Base-by-base conservation (phyloP, 345 rosid genomes). In the Adansonia digitata region DNA sequence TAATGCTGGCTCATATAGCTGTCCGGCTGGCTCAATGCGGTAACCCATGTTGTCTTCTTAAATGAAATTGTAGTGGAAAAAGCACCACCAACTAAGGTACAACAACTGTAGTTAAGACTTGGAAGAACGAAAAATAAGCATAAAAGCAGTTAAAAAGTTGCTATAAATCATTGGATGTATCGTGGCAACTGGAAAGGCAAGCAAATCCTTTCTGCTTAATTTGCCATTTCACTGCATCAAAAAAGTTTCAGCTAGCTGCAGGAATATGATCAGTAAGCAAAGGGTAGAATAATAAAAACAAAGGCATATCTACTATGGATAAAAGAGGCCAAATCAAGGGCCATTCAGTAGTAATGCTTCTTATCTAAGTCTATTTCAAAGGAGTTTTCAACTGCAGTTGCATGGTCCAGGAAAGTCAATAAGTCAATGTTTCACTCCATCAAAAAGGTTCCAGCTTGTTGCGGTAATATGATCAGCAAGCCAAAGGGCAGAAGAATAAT, bases 381-480 rank as follows among this genome's bases (percentile, higher is more conserved):
- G 57, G 52, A 61, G 66, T 78, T 75, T 52, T 77, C 68, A 74
- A 78, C 52, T 24, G 76, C 79, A 74, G 74, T 79, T 31, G 53
- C 80, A 69, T 52, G 77, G 85, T 81, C 71, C 67, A 29, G 51
- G 69, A 77, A 67, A 65, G 74, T 45, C 75, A 80, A 80, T 63
- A 75, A 79, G 83, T 68, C 65, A 63, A 69, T 76, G 82, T 81
- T 43, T 67, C 55, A 9, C 29, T 20, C 17, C 31, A 20, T 14
- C n/a, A 10, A 43, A 4, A 31, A n/a, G 18, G 24, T 57, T 57
- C 13, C 63, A 5, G 63, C 18, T 31, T 31, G 34, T 31, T 31
- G 34, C 34, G 3, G 34, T 18, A 59, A 59, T 59, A 13, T 59
- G 63, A 69, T 17, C 57, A 69, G 5, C 4, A 69, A 31, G 34